These are phyloP conservation scores for Pseudogymnoascus sp. DNA, from an alignment of 2,329 filamentous ascomycete species.

Conservation along the genomic window DNA sequence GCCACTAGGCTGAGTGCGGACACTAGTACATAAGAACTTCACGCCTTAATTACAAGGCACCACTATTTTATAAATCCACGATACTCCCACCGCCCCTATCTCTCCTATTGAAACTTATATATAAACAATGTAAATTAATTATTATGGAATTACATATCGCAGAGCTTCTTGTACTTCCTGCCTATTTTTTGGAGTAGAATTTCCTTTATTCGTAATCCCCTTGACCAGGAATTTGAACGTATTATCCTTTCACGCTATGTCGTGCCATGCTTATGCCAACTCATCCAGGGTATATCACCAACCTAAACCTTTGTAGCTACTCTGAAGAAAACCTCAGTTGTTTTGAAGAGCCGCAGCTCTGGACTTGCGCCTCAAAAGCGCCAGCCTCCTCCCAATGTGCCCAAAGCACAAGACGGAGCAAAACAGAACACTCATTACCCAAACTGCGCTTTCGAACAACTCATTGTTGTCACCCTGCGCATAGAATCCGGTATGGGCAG, in stretches of 20 bases:
- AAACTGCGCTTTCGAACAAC: slow-evolving; percentile 65
- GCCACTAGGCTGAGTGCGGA: slow-evolving; percentile 6
- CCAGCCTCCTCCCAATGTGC: slow-evolving; percentile 78
- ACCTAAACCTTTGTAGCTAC: neutral
- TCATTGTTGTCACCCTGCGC: slow-evolving; percentile 47
- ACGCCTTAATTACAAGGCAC: neutral
- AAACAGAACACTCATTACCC: slow-evolving; percentile 89
- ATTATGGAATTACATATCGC: slow-evolving; percentile 3
- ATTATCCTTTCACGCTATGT: neutral
- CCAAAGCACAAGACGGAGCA: slow-evolving; percentile 95
- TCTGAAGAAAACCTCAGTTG: neutral
- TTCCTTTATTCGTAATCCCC: neutral
- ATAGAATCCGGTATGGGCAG: slow-evolving; percentile 30
- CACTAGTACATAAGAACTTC: neutral
- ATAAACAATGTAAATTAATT: slow-evolving; percentile 4
- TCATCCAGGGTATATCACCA: slow-evolving; percentile 5
- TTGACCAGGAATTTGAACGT: neutral
- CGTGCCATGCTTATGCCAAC: neutral
- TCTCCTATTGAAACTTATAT: neutral
- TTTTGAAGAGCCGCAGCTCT: neutral
- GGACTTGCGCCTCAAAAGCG: slow-evolving; percentile 33
- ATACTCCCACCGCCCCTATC: neutral
- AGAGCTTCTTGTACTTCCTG: neutral
- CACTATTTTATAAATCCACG: neutral
- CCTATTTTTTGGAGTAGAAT: neutral